Evolutionary conservation across 108 stramenopile genomes (phyloP).

Genomic region (Nannochloropsis salina): DNA sequence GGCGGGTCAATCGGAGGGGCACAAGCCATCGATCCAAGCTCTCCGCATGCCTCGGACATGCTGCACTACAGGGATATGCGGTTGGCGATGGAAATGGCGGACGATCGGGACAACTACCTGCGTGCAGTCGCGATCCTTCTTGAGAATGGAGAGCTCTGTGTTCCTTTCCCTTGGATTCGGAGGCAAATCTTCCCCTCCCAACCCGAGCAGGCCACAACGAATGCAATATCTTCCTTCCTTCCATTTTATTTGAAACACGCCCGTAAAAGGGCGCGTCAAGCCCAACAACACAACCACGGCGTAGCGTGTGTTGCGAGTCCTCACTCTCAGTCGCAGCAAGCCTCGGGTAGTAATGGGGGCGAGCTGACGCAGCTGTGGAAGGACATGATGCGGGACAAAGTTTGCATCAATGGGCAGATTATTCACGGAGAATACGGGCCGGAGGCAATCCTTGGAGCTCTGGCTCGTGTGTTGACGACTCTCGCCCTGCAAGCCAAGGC

Average conservation of each 20-base stretch:
- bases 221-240: not conserved
- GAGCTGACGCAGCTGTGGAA: not conserved
- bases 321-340: not conserved
- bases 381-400: conserved; percentile 18
- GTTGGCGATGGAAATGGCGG: not conserved
- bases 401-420: conserved; percentile 17
- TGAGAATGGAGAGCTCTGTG: not conserved
- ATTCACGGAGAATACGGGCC: not conserved
- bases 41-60: not conserved
- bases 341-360: not conserved
- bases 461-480: not conserved
- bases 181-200: not conserved
- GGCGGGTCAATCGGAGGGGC: not conserved
- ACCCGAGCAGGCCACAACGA: not conserved
- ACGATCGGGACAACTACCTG: not conserved
- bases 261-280: not conserved
- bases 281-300: not conserved
- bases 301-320: not conserved
- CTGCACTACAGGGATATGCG: not conserved
- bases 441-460: not conserved
- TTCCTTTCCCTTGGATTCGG: not conserved
- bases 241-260: not conserved
- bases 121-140: not conserved
- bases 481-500: not conserved
- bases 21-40: not conserved